Evolutionary conservation across 2,329 filamentous ascomycete species (phyloP).

Genomic region (Diaporthe vexans): DNA sequence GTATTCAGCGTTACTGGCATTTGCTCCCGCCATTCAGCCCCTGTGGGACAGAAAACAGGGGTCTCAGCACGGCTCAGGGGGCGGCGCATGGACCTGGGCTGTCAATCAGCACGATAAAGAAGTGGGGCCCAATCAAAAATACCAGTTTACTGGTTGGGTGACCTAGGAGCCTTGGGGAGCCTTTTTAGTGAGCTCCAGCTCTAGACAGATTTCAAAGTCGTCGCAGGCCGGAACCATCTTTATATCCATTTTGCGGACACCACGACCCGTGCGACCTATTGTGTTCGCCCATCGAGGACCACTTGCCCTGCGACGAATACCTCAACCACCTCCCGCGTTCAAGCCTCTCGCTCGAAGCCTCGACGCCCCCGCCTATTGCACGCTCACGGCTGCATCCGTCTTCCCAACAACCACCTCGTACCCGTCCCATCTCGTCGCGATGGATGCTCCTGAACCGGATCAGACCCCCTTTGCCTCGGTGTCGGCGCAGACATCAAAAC

Average conservation of each 20-base stretch:
- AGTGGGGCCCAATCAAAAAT: conserved; percentile 36
- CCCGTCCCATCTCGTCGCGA: conserved; percentile 53
- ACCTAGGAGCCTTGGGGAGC: conserved; percentile 16
- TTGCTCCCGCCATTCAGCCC: not conserved
- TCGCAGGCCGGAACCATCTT: conserved; percentile 29
- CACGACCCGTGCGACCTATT: conserved; percentile 39
- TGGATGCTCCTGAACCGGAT: conserved; percentile 91
- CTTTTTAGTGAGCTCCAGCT: conserved; percentile 30
- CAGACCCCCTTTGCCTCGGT: conserved; percentile 94
- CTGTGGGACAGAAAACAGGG: conserved; percentile 7
- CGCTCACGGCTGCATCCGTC: not conserved
- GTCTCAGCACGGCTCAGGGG: conserved; percentile 22
- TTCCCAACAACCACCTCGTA: not conserved
- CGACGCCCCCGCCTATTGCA: not conserved
- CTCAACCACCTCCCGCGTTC: not conserved
- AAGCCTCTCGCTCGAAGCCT: not conserved
- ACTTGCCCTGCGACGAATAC: conserved; percentile 26
- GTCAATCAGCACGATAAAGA: conserved; percentile 14
- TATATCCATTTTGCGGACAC: conserved; percentile 29
- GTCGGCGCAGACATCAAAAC: conserved; percentile 83
- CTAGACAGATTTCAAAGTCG: conserved; percentile 39
- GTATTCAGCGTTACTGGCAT: not conserved
- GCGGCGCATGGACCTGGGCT: conserved; percentile 33
- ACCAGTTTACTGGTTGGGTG: conserved; percentile 6
- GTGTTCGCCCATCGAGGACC: conserved; percentile 21